Base-by-base conservation (phyloP, 2,329 filamentous ascomycete genomes). In the Clonostachys byssicola region DNA sequence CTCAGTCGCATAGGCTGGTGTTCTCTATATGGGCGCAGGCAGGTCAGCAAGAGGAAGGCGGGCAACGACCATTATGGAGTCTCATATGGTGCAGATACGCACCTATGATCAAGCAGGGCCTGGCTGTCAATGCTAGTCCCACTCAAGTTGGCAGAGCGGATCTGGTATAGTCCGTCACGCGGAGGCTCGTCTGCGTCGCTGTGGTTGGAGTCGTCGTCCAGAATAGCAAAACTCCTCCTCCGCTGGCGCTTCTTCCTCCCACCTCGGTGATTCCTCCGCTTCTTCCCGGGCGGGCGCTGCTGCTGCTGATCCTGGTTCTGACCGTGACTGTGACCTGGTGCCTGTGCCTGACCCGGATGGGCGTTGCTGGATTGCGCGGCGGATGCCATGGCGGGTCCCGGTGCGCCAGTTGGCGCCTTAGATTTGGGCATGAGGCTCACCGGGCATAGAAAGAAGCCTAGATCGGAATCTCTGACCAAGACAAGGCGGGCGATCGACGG, bases 111-210 rank as follows among this genome's bases (percentile, higher is more conserved):
- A 16, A 97, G 72, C 55, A 97, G 71, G 8, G 82, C 85, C 61
- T 95, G 86, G 64, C 91, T 96, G 55, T 96, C 92, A 52, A 97
- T 72, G 64, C 92, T 97, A 1, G 88, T 91, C 57, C 79, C 85
- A 69, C 92, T 97, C 52, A 85, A 61, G 61, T 88, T 89, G 41
- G 71, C 67, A 8, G 72, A 61, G 45, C 71, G 66, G 49, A 76
- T 61, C 54, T 71, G 63, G 60, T 80, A 80, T 60, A 81, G 75
- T 42, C 66, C 70, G 49, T 71, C 62, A 48, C 65, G 54, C 13
- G 63, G 52, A 34, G 61, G 57, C 18, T 60, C 55, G 12, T 45
- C 45, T 23, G 38, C 35, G 41, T 62, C 61, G 40, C 59, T 57
- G 7, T 56, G 50, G 46, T 71, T 67, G 14, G 36, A 39, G 49